Evolutionary conservation across 345 rosid genomes (phyloP).

Genomic region (Pistacia vera): DNA sequence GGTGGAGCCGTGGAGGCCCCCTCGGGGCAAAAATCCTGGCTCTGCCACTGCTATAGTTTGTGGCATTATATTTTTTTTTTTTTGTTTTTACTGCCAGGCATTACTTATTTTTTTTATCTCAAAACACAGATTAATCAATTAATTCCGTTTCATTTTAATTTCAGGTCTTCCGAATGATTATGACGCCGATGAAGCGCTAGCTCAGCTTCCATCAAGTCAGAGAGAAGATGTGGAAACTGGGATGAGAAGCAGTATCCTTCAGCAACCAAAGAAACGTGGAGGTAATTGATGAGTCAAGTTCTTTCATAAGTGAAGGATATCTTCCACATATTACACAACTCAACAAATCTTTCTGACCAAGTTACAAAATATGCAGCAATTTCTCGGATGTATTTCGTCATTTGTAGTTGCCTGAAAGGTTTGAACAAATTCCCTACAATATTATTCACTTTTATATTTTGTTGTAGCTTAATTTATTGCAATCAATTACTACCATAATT

Average conservation of each 20-base stretch:
- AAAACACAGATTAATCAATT: neutral
- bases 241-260: neutral
- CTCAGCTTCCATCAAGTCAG: neutral
- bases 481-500: too few species aligned
- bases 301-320: too few species aligned
- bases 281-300: neutral
- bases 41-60: neutral
- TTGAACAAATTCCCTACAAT: neutral
- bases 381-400: neutral
- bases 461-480: too few species aligned
- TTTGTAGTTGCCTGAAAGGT: neutral
- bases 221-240: neutral
- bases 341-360: neutral
- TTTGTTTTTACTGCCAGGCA: neutral
- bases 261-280: neutral
- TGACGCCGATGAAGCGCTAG: neutral
- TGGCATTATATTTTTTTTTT: neutral
- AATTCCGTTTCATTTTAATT: neutral
- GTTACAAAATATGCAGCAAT: neutral
- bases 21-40: too few species aligned
- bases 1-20: too few species aligned
- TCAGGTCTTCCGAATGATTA: neutral
- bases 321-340: neutral
- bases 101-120: too few species aligned
- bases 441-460: neutral